phyloP scores from a whole-genome alignment of 108 stramenopile species.

The Epithemia pelagica region DNA sequence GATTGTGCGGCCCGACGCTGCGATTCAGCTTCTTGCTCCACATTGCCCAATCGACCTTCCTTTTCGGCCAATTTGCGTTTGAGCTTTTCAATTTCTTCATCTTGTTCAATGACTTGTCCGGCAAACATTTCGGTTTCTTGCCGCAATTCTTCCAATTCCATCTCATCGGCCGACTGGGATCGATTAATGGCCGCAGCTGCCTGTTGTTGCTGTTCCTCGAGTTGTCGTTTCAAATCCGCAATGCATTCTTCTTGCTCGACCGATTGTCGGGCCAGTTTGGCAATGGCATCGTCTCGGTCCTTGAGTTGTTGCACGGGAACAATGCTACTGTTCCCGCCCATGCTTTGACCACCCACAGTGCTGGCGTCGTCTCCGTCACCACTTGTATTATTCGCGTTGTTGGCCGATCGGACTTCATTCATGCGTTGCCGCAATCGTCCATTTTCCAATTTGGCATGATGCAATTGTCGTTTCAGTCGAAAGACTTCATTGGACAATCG shows the following conservation, averaged over 20 bases:
- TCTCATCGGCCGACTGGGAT: constrained; percentile 5
- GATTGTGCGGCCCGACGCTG: neutral
- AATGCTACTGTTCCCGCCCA: neutral
- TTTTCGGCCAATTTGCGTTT: constrained; percentile 14
- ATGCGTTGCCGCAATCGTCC: neutral
- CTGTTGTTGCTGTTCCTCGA: constrained; percentile 8
- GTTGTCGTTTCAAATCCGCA: constrained; percentile 21
- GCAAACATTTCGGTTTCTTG: constrained; percentile 83
- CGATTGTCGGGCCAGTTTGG: constrained; percentile 39
- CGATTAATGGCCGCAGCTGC: neutral
- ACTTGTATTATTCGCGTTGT: neutral
- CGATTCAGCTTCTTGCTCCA: neutral
- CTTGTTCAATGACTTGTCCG: constrained; percentile 80
- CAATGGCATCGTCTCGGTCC: constrained; percentile 49
- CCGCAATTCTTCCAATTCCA: constrained; percentile 49
- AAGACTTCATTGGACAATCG: constrained; percentile 10
- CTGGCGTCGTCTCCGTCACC: neutral
- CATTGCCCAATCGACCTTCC: neutral
- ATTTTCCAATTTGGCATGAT: constrained; percentile 6
- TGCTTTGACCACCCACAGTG: neutral
- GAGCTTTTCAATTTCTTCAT: constrained; percentile 65
- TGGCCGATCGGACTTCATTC: neutral
- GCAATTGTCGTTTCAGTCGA: constrained; percentile 6
- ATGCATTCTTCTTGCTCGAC: constrained; percentile 41
- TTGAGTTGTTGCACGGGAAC: constrained; percentile 15